Base-by-base conservation (phyloP, 768 basidiomycete genomes). In the Mycena metata region DNA sequence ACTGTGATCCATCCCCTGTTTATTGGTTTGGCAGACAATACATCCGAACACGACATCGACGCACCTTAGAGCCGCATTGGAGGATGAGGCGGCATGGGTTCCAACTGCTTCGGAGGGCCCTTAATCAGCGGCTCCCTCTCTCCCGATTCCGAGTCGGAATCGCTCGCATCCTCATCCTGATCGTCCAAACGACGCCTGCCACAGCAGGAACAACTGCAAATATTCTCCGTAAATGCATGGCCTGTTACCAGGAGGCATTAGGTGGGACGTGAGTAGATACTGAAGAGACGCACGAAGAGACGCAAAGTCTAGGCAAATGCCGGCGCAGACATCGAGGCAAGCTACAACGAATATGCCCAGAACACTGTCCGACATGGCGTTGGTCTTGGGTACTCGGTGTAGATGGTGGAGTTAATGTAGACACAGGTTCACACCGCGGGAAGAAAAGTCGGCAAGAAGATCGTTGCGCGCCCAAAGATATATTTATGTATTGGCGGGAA, bases 311-410 rank as follows among this genome's bases (percentile, higher is more conserved):
- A 59, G 3, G 52, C 69, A 71, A 19, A 71, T 17, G 1, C 69
- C 69, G 17, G 69, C 66, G 30, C 65, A 71, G 9, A 71, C 61
- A 36, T 71, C 69, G 33, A 67, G 0, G 62, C 69, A 71, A 8
- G 66, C 65, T n/a, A 69, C 36, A 11, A 17, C 11, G 10, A 66
- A 4, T 21, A 69, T 33, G 0, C 33, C 21, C 45, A 59, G 57
- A 6, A 56, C 45, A 6, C 26, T 33, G 54, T 66, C 60, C 15
- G 66, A 60, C 66, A 67, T 67, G 17, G n/a, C 8, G 33, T n/a
- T 42, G 41, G 36, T 54, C 33, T 49, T 24, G 2, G 3, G 16
- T 7, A 11, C 24, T 50, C 49, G 24, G 21, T 11, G 49, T 3
- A 12, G 13, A 26, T 13, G 30, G 30, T 30, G 30, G 30, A 30